Base-by-base conservation (phyloP, 805 yeast species). In the Pichia cephalocereana region DNA sequence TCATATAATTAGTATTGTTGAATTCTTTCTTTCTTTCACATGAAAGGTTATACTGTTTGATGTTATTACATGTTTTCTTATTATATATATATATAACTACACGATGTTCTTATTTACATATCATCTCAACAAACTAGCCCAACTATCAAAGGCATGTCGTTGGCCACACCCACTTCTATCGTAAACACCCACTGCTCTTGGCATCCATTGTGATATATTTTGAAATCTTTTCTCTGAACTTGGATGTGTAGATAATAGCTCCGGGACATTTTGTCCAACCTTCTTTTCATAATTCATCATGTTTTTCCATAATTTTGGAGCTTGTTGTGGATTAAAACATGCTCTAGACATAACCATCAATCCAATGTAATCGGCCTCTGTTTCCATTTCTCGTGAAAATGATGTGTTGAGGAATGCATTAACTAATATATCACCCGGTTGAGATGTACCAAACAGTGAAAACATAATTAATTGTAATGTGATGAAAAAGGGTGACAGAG, bases 351-450 rank as follows among this genome's bases (percentile, higher is more conserved):
- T 86, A 55, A 91, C 72, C 80, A 88, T 83, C 51, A 93, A 69
- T 0, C 99, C 99, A 31, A 93, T 90, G 57, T 83, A 82, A 65
- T 93, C 99, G 0, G 99, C 98, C 64, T 93, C 99, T 0, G 88
- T 76, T 65, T 93, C 99, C 96, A 88, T 88, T 50, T 79, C 87
- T 57, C 99, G 72, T 1, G 95, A 85, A 0, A 95, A 85, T 0
- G 97, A 97, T 76, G 83, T 76, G 54, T 79, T 77, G 44, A 89
- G 62, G 14, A 79, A 61, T 0, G 88, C 73, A 28, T 73, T 73
- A 15, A 86, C 63, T 27, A 75, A 49, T 32, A 85, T 53, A 46
- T 75, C 73, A 56, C 77, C 77, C 48, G 85, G 59, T 43, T 67
- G 57, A 46, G 72, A 66, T 7, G 80, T 67, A 6, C 95, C 88